phyloP scores from a whole-genome alignment of 441 rosid species.

The Corymbia calophylla region DNA sequence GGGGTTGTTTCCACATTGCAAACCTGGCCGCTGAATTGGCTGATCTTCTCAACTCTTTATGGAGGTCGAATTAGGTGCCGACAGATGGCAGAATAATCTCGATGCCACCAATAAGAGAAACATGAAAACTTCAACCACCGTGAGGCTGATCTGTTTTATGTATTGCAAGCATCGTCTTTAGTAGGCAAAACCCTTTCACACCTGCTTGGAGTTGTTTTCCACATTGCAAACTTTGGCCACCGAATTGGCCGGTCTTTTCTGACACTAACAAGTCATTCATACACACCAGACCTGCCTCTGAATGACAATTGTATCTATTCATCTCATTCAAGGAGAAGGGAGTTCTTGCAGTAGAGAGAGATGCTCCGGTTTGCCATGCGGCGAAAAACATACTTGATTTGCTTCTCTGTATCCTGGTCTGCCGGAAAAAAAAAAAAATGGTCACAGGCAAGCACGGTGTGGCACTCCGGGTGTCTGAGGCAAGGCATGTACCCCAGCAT shows the following conservation, averaged over 20 bases:
- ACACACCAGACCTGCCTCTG: not conserved
- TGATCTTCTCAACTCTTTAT: not conserved
- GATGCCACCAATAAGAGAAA: not conserved
- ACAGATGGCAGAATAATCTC: not conserved
- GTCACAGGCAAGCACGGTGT: not conserved
- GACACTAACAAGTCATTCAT: not conserved
- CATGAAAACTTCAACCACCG: not conserved
- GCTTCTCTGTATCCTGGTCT: not conserved
- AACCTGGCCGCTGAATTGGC: not conserved
- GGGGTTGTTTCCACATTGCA: not conserved
- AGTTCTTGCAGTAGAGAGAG: not conserved
- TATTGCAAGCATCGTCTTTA: not conserved
- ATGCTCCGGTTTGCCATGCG: not conserved
- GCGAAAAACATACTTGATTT: not conserved
- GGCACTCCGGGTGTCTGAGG: not conserved
- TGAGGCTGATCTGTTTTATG: not conserved
- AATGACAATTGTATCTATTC: not conserved
- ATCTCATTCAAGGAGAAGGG: not conserved
- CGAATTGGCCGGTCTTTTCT: not conserved
- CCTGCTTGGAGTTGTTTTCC: not conserved
- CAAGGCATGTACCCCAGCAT: not conserved
- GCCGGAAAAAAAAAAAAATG: not conserved
- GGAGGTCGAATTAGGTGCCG: not conserved
- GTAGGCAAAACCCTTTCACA: not conserved
- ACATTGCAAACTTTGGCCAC: not conserved